Percentiles rank a stretch among this genome's conserved stretches.
Conservation (phyloP, 73 alveolate species). For the Effrenium voratum region DNA sequence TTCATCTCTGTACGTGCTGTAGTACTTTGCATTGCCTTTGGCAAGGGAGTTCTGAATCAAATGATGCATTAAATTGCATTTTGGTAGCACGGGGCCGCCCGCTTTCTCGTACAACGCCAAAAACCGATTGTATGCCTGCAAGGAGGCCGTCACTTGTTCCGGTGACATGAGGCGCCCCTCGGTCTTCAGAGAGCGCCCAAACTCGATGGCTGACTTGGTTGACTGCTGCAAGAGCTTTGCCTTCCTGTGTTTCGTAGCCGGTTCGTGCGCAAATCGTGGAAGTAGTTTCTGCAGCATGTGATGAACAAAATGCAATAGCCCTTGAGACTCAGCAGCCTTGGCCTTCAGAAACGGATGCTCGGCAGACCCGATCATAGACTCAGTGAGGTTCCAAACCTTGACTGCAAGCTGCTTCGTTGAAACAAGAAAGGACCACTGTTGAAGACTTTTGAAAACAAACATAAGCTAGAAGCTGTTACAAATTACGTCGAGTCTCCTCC, state of each 20-base stretch:
- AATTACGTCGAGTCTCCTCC: background rate
- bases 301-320: background rate
- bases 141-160: background rate
- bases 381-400: constrained; percentile 14
- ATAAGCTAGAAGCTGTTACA: background rate
- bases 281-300: too few species aligned
- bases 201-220: background rate
- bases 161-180: background rate
- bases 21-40: background rate
- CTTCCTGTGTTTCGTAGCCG: background rate
- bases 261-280: too few species aligned
- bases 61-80: constrained; percentile 8
- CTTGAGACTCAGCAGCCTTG: constrained; percentile 29
- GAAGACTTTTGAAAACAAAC: background rate
- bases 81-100: background rate
- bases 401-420: background rate
- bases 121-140: background rate
- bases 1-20: constrained; percentile 39
- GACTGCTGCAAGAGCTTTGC: background rate
- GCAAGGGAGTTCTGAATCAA: background rate
- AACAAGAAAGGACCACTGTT: background rate
- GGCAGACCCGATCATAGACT: background rate
- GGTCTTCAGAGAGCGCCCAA: background rate
- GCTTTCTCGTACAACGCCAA: background rate
- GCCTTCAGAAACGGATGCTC: background rate